Conservation (phyloP, 768 basidiomycete species). For the Lentinula edodes region DNA sequence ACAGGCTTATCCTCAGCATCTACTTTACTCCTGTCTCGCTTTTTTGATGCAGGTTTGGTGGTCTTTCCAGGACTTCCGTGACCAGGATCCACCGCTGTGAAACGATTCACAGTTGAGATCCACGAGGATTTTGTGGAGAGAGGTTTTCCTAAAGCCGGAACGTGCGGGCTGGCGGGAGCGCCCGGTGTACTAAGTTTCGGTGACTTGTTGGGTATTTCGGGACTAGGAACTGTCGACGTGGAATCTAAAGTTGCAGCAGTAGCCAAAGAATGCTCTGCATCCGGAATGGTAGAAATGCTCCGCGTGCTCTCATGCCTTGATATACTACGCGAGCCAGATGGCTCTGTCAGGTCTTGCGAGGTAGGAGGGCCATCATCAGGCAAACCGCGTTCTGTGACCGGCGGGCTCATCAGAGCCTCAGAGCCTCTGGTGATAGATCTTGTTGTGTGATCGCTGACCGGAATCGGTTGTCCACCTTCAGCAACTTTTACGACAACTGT, state of each 20-base stretch:
- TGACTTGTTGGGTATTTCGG: background rate
- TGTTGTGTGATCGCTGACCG: background rate
- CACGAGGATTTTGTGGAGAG: background rate
- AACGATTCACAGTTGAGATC: background rate
- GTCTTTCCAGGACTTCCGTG: background rate
- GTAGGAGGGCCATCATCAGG: background rate
- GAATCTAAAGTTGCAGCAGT: background rate
- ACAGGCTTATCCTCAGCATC: background rate
- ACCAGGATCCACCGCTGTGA: background rate
- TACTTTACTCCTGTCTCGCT: background rate
- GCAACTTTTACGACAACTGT: background rate
- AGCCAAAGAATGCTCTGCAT: background rate
- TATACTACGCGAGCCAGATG: background rate
- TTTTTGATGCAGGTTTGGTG: background rate
- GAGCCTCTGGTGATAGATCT: background rate
- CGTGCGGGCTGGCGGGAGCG: background rate
- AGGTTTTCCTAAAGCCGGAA: background rate
- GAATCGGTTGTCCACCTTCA: background rate
- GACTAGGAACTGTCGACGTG: background rate
- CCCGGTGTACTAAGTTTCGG: background rate
- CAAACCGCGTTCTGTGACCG: background rate
- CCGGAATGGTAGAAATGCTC: background rate
- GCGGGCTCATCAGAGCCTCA: background rate
- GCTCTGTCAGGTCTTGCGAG: background rate
- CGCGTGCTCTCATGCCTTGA: background rate